Evolutionary conservation across 768 basidiomycete species (phyloP).

Genomic region (Serpula lacrymans): DNA sequence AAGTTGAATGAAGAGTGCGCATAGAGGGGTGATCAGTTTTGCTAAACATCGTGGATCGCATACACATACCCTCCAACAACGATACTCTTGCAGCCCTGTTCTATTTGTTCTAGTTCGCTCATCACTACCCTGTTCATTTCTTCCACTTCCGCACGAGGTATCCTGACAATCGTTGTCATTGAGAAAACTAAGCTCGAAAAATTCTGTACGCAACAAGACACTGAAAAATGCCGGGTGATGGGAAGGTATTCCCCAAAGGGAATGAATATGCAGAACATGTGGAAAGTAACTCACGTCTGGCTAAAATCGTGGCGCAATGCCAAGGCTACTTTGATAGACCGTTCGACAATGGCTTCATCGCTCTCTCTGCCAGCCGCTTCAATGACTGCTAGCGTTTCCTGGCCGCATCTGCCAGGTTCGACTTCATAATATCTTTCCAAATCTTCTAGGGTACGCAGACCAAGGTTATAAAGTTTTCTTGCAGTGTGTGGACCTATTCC

Average conservation of each 20-base stretch:
- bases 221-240: neutral
- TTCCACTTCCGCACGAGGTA: conserved; percentile 74
- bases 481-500: conserved; percentile 75
- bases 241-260: too few species aligned
- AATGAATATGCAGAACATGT: neutral
- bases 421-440: conserved; percentile 60
- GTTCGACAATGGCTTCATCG: conserved; percentile 28
- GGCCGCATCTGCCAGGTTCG: conserved; percentile 33
- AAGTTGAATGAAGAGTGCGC: too few species aligned
- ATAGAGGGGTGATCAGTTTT: too few species aligned
- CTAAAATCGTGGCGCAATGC: conserved; percentile 56
- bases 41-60: neutral
- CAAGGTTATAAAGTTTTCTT: conserved; percentile 57
- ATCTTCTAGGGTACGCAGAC: conserved; percentile 65
- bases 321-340: conserved; percentile 55
- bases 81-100: conserved; percentile 67
- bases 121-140: conserved; percentile 69
- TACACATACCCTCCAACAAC: conserved; percentile 75
- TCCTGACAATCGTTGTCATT: conserved; percentile 38
- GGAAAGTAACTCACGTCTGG: conserved; percentile 32
- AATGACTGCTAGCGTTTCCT: conserved; percentile 19
- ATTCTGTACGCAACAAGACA: neutral
- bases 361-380: conserved; percentile 10
- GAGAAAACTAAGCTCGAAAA: neutral
- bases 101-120: conserved; percentile 58